Conservation (phyloP, 306 rosid species). For the Alnus glutinosa region DNA sequence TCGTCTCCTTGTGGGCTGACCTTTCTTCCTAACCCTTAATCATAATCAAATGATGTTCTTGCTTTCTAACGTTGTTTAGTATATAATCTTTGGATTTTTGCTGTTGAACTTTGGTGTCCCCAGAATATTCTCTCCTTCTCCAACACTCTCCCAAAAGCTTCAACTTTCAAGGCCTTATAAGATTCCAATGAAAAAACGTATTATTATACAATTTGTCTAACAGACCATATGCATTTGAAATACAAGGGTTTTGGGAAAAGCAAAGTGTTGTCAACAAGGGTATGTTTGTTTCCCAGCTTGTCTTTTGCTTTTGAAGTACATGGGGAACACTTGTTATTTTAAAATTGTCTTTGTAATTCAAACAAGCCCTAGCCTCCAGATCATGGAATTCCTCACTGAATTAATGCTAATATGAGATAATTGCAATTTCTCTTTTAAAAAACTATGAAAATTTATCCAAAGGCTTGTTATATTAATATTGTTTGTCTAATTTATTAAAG, state of each 20-base stretch:
- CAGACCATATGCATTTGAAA: conserved; percentile 33
- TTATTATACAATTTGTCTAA: neutral
- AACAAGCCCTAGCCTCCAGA: conserved; percentile 3
- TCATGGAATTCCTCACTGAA: neutral
- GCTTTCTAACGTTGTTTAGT: conserved; percentile 68
- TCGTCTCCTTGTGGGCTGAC: conserved; percentile 93
- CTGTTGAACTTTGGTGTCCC: conserved; percentile 70
- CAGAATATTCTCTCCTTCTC: conserved; percentile 84
- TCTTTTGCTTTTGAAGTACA: conserved; percentile 35
- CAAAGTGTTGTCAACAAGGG: conserved; percentile 74
- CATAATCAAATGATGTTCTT: conserved; percentile 86
- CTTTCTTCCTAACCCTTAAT: conserved; percentile 69
- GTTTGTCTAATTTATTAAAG: too few relatives aligned
- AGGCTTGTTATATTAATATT: too few relatives aligned
- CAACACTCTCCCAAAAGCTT: conserved; percentile 58
- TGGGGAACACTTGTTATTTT: conserved; percentile 6
- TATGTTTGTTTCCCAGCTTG: conserved; percentile 62
- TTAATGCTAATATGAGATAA: conserved; percentile 7
- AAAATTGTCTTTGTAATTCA: conserved; percentile 21
- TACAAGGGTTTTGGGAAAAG: conserved; percentile 58
- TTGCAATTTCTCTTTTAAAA: neutral
- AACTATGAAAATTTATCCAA: too few relatives aligned
- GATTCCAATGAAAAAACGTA: conserved; percentile 51
- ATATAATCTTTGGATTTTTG: conserved; percentile 70
- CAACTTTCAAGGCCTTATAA: conserved; percentile 79